Base-by-base conservation (phyloP, 306 rosid genomes). In the Fragaria vesca region DNA sequence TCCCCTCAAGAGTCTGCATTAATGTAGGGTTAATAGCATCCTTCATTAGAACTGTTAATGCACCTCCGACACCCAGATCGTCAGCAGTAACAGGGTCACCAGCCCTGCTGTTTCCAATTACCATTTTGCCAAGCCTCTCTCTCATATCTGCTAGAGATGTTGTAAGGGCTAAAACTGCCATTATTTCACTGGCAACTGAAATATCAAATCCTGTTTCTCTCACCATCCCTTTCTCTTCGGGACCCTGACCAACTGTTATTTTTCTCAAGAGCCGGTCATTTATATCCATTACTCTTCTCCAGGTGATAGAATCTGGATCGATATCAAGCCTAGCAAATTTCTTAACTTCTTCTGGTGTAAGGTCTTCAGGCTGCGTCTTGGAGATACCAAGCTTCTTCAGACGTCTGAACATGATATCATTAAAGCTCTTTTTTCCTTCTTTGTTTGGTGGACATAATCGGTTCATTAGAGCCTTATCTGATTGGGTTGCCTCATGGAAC, bases 1-100 rank as follows among this genome's bases (percentile, higher is more conserved):
- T 92, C 76, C 97, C 99, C 81, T 95, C 99, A 70, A 95, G 93
- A 54, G 97, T 95, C 89, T 95, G 99, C 99, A 95, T 95, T 69
- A 95, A 91, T 32, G 99, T 95, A 72, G 99, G 99, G 86, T 91
- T 85, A 71, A 95, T 95, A 69, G 99, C 96, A 80, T 95, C 99
- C 87, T 93, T 95, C 99, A 95, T 95, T 20, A 95, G 82, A 78
- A 95, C 99, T 0, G 99, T 91, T 77, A 95, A 84, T 80, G 99
- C 97, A 65, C 99, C 99, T 78, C 97, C 99, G 28, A 95, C 85
- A 71, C 99, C 99, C 2, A 95, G 93, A 91, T 95, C 99, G 83
- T 95, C 97, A 5, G 99, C 96, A 15, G 97, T 89, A 76, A 95
- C 40, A 4, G 97, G 97, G 30, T 93, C 97, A 66, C 97, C 99